phyloP scores from a whole-genome alignment of 2,329 filamentous ascomycete species.

The Triangularia setosa region DNA sequence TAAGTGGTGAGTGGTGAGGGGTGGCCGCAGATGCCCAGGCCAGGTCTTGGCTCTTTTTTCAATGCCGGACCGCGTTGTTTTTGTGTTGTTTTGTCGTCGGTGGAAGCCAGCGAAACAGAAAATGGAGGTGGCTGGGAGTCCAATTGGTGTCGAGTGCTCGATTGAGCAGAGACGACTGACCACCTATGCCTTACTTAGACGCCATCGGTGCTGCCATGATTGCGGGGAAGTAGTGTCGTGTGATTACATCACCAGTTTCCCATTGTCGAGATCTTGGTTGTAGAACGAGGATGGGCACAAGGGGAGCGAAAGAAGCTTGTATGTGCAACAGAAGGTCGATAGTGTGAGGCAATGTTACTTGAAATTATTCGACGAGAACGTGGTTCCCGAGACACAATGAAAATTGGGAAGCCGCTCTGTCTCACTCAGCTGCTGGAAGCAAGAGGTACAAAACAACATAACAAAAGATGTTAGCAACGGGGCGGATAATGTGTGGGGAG shows the following conservation, averaged over 20 bases:
- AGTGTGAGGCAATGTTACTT: background rate
- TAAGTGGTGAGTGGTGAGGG: conserved; percentile 12
- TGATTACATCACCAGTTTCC: background rate
- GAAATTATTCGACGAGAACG: conserved; percentile 11
- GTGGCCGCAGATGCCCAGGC: conserved; percentile 29
- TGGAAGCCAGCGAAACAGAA: conserved; percentile 3
- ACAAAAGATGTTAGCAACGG: background rate
- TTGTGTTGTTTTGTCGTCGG: background rate
- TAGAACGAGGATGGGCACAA: background rate
- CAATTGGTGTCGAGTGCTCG: background rate
- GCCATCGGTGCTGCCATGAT: background rate
- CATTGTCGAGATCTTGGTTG: background rate
- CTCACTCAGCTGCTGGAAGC: conserved; percentile 5
- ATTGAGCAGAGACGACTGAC: background rate
- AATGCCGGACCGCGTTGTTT: too few relatives aligned
- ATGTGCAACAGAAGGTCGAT: background rate
- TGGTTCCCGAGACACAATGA: conserved; percentile 11
- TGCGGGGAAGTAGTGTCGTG: background rate
- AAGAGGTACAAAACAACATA: background rate
- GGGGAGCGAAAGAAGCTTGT: background rate
- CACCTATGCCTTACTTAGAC: background rate
- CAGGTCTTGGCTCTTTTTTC: conserved; percentile 17
- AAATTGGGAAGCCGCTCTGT: conserved; percentile 8
- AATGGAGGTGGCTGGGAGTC: conserved; percentile 28
- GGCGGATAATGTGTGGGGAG: background rate